Conservation (phyloP, 1,284 basidiomycete genomes). For the Puccinia polysora region DNA sequence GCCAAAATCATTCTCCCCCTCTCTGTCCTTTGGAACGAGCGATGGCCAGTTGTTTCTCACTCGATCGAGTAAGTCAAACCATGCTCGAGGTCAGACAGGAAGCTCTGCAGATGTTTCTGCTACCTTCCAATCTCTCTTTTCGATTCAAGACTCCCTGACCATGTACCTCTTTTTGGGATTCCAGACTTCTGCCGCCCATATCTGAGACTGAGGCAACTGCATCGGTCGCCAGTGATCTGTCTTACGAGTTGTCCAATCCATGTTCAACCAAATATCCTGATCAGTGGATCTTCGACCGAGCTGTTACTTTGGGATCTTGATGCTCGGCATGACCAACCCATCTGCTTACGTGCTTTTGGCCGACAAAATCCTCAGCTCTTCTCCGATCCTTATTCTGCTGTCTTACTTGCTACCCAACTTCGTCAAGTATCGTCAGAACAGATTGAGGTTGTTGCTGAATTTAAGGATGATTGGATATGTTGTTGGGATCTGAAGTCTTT, state of each 20-base stretch:
- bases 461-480: not conserved
- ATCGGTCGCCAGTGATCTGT: not conserved
- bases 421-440: not conserved
- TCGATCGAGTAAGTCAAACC: not conserved
- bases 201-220: not conserved
- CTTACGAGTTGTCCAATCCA: conserved; percentile 12
- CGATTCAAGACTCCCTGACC: not conserved
- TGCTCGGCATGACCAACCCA: not conserved
- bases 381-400: not conserved
- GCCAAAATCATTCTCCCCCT: not conserved
- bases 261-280: not conserved
- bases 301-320: conserved; percentile 10
- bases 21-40: conserved; percentile 1
- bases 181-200: not conserved
- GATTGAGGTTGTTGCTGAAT: not conserved
- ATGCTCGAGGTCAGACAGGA: not conserved
- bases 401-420: conserved; percentile 4
- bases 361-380: conserved; percentile 6
- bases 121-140: too few species aligned
- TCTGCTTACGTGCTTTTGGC: conserved; percentile 12
- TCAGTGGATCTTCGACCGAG: conserved; percentile 5
- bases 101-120: too few species aligned
- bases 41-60: conserved; percentile 4
- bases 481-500: not conserved
- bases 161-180: not conserved